phyloP scores from a whole-genome alignment of 352 stramenopile genomes.

The Phytophthora palmivora region DNA sequence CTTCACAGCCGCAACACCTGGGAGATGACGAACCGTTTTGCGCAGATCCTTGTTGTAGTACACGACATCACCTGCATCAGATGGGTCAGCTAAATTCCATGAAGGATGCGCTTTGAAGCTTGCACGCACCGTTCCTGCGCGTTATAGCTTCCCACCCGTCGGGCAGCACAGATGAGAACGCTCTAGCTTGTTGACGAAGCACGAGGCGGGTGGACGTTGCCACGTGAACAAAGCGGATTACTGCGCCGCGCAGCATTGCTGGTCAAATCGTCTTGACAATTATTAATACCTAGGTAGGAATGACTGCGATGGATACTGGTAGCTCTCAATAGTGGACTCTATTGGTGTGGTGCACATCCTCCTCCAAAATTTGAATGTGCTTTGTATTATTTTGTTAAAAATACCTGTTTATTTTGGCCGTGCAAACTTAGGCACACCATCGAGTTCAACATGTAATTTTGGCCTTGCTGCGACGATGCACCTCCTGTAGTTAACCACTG shows the following conservation, averaged over 20 bases:
- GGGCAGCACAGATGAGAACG: slow-evolving; percentile 46
- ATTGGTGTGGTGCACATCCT: slow-evolving; percentile 16
- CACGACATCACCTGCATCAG: slow-evolving; percentile 55
- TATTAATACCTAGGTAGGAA: slow-evolving; percentile 8
- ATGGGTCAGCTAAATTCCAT: too few relatives aligned
- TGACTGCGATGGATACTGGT: slow-evolving; percentile 23
- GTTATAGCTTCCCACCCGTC: slow-evolving; percentile 70
- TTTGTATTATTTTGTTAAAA: too few relatives aligned
- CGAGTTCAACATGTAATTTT: neutral
- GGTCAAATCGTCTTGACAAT: slow-evolving; percentile 23
- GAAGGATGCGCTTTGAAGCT: neutral
- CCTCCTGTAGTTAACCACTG: slow-evolving; percentile 1
- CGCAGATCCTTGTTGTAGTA: slow-evolving; percentile 70
- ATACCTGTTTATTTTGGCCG: too few relatives aligned
- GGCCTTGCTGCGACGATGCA: slow-evolving; percentile 1
- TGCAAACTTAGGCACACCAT: too few relatives aligned
- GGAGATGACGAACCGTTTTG: slow-evolving; percentile 66
- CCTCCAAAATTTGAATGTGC: too few relatives aligned
- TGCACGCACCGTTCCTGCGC: slow-evolving; percentile 58
- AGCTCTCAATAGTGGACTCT: slow-evolving; percentile 20
- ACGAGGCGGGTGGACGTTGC: neutral
- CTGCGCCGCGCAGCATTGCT: slow-evolving; percentile 19
- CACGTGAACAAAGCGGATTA: slow-evolving; percentile 19
- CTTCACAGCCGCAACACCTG: slow-evolving; percentile 38
- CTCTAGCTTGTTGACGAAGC: slow-evolving; percentile 7